Conservation (phyloP, 176 grass and related monocot genomes). For the Coix lacrymajobi region DNA sequence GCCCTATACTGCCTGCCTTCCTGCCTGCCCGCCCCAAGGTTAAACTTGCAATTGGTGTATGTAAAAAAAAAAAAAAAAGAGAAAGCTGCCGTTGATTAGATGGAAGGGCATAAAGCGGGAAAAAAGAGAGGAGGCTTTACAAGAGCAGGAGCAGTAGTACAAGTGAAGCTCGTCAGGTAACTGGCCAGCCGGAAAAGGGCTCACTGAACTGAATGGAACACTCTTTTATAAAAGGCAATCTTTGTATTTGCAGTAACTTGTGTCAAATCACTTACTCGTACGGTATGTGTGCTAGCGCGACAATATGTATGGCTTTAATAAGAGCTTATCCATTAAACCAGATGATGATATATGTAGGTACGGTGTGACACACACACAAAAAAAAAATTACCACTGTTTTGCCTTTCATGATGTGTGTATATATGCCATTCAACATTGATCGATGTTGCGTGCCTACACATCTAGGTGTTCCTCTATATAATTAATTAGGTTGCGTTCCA, state of each 20-base stretch:
- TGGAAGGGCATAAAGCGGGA: slow-evolving; percentile 26
- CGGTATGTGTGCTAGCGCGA: neutral
- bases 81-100: slow-evolving; percentile 20
- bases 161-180: slow-evolving; percentile 29
- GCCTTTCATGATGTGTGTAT: neutral
- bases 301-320: neutral
- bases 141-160: slow-evolving; percentile 18
- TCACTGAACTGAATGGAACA: slow-evolving; percentile 14
- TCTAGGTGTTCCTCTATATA: slow-evolving; percentile 5
- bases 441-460: slow-evolving; percentile 31
- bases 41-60: slow-evolving; percentile 12
- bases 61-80: no score
- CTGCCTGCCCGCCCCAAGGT: slow-evolving; percentile 12
- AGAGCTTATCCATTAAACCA: slow-evolving; percentile 10
- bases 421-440: slow-evolving; percentile 26
- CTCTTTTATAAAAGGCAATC: slow-evolving; percentile 6
- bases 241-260: slow-evolving; percentile 8
- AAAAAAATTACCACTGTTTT: neutral
- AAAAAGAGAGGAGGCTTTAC: slow-evolving; percentile 35
- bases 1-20: neutral
- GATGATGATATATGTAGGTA: slow-evolving; percentile 2
- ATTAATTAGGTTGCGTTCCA: neutral
- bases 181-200: slow-evolving; percentile 26
- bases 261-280: neutral
- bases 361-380: no score